phyloP scores from a whole-genome alignment of 2,329 filamentous ascomycete species.

The Falciphora oryzae region DNA sequence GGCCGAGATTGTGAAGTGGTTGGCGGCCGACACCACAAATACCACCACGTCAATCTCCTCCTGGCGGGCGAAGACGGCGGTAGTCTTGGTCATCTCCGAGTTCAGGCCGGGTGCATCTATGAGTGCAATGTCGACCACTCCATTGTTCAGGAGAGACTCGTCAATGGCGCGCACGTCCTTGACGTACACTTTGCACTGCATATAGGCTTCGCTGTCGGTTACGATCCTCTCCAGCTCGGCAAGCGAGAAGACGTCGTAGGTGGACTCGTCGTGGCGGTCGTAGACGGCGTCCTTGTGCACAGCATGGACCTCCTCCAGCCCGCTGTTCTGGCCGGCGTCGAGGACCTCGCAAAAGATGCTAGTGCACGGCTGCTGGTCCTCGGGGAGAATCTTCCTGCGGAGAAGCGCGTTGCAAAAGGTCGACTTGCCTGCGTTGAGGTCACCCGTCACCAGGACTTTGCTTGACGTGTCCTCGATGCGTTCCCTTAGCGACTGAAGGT shows the following conservation, averaged over 20 bases:
- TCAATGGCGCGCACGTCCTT: conserved; percentile 85
- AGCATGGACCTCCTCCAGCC: conserved; percentile 91
- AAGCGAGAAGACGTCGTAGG: conserved; percentile 81
- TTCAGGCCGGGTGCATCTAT: conserved; percentile 97
- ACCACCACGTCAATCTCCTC: conserved; percentile 99
- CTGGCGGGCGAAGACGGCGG: conserved; percentile 91
- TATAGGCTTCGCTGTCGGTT: conserved; percentile 78
- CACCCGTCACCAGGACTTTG: conserved; percentile 93
- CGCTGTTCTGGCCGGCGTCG: conserved; percentile 84
- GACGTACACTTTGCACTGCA: conserved; percentile 95
- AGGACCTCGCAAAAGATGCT: conserved; percentile 98
- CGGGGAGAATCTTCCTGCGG: conserved; percentile 84
- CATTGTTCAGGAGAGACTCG: conserved; percentile 92
- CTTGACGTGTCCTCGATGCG: conserved; percentile 96
- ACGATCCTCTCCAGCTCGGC: conserved; percentile 83
- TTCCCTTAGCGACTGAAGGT: conserved; percentile 79
- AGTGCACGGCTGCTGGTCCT: conserved; percentile 97
- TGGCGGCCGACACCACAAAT: conserved; percentile 94
- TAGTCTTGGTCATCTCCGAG: conserved; percentile 93
- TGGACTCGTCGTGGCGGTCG: conserved; percentile 85
- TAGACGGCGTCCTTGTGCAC: conserved; percentile 78
- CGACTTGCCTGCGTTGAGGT: conserved; percentile 95
- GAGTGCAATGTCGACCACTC: conserved; percentile 93
- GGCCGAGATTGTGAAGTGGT: conserved; percentile 96
- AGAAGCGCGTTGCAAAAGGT: conserved; percentile 98